A percentile compares a stretch with the other conserved stretches of the same genome.
phyloP scores from a whole-genome alignment of 2,329 filamentous ascomycete genomes.

The Orbilia ellipsospora region DNA sequence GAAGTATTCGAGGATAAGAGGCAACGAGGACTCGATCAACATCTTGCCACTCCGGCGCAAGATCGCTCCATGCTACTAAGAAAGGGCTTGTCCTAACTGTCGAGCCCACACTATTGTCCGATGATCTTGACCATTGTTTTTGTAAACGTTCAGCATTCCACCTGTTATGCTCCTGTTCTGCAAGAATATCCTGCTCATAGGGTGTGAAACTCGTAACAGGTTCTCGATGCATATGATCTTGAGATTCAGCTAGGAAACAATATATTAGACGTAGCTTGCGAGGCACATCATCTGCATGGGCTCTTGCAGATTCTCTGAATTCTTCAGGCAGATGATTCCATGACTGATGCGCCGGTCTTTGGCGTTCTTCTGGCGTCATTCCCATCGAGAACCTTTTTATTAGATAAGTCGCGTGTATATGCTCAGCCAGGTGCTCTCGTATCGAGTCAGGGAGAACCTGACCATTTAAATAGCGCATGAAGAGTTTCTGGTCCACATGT shows the following conservation, averaged over 20 bases:
- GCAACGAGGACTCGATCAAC: slow-evolving; percentile 38
- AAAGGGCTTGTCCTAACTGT: slow-evolving; percentile 28
- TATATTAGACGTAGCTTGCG: slow-evolving; percentile 31
- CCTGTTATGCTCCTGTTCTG: slow-evolving; percentile 29
- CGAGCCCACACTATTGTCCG: not conserved
- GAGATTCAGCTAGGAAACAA: slow-evolving; percentile 35
- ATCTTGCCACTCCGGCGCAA: slow-evolving; percentile 33
- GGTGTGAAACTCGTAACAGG: slow-evolving; percentile 12
- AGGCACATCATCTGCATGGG: slow-evolving; percentile 41
- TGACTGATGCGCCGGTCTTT: slow-evolving; percentile 19
- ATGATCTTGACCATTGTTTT: slow-evolving; percentile 34
- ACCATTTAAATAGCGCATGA: slow-evolving; percentile 26
- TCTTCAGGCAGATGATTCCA: slow-evolving; percentile 36
- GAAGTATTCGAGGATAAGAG: slow-evolving; percentile 32
- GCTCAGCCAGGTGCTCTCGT: slow-evolving; percentile 34
- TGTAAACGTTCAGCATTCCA: slow-evolving; percentile 43
- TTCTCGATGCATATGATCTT: slow-evolving; percentile 39
- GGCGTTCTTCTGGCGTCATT: slow-evolving; percentile 24
- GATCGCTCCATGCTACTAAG: slow-evolving; percentile 39
- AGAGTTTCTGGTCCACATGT: slow-evolving; percentile 25
- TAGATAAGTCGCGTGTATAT: slow-evolving; percentile 23
- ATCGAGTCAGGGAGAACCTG: slow-evolving; percentile 35
- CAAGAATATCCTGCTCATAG: slow-evolving; percentile 17
- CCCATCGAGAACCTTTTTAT: slow-evolving; percentile 40
- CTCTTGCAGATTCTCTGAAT: slow-evolving; percentile 38